Conservation (phyloP, 805 yeast species). For the Lachancea mirantina region DNA sequence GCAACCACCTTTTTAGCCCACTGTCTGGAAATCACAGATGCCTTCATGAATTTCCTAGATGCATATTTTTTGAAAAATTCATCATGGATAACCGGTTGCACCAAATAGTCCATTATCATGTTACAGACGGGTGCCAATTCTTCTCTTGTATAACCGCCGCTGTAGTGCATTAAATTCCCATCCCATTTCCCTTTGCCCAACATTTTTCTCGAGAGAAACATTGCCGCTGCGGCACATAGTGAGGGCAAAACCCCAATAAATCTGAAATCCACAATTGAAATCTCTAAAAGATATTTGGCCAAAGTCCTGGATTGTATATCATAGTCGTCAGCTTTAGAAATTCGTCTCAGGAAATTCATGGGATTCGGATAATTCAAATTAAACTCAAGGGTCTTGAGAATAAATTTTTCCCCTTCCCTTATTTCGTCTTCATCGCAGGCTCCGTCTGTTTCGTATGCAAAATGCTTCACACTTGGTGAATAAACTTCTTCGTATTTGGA, state of each 20-base stretch:
- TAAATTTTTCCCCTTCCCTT: slow-evolving; percentile 75
- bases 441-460: slow-evolving; percentile 81
- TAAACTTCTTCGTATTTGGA: slow-evolving; percentile 92
- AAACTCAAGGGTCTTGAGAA: slow-evolving; percentile 65
- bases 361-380: slow-evolving; percentile 86
- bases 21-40: slow-evolving; percentile 69
- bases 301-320: slow-evolving; percentile 85
- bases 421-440: slow-evolving; percentile 78
- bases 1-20: slow-evolving; percentile 61
- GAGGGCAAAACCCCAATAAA: slow-evolving; percentile 77
- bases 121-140: slow-evolving; percentile 68
- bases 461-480: slow-evolving; percentile 79
- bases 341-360: slow-evolving; percentile 84
- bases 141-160: slow-evolving; percentile 77
- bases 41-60: slow-evolving; percentile 80
- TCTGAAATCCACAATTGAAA: slow-evolving; percentile 69
- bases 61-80: slow-evolving; percentile 93
- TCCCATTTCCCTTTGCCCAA: slow-evolving; percentile 71
- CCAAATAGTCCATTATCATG: slow-evolving; percentile 67
- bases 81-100: slow-evolving; percentile 79
- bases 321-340: slow-evolving; percentile 90
- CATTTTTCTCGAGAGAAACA: slow-evolving; percentile 77
- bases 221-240: slow-evolving; percentile 80
- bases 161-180: slow-evolving; percentile 79
- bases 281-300: slow-evolving; percentile 80